phyloP scores from a whole-genome alignment of 23 red algal species.

The Gracilaria gracilis region DNA sequence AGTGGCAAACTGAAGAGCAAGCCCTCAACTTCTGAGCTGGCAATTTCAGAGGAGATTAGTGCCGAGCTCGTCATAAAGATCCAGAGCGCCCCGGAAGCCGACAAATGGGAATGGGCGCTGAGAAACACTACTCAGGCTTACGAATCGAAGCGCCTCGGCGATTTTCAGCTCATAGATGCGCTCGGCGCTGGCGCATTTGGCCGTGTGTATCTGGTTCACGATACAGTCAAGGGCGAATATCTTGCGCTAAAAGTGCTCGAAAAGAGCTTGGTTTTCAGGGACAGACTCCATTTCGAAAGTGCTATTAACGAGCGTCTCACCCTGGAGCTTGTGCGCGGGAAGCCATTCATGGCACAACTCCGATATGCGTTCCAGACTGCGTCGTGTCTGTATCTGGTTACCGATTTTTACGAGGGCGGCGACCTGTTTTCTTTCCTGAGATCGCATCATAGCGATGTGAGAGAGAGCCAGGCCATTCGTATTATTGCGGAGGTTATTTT shows the following conservation, averaged over 20 bases:
- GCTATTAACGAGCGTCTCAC: constrained; percentile 80
- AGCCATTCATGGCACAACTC: constrained; percentile 89
- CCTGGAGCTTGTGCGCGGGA: constrained; percentile 60
- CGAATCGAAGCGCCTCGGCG: constrained; percentile 57
- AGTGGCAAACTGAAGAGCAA: constrained; percentile 16
- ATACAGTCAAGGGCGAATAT: constrained; percentile 71
- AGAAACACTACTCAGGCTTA: constrained; percentile 55
- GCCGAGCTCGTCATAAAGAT: constrained; percentile 62
- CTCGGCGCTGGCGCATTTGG: constrained; percentile 88
- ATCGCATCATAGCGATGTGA: constrained; percentile 55
- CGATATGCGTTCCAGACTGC: constrained; percentile 92
- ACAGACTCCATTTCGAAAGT: constrained; percentile 72
- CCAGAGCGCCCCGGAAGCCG: constrained; percentile 57
- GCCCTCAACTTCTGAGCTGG: constrained; percentile 9
- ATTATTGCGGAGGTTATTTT: constrained; percentile 88
- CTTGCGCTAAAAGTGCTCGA: constrained; percentile 86
- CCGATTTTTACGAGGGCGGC: constrained; percentile 95
- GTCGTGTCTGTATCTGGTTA: constrained; percentile 85
- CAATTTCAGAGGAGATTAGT: constrained; percentile 27
- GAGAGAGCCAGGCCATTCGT: constrained; percentile 71
- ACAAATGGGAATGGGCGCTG: constrained; percentile 69
- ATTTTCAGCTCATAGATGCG: constrained; percentile 67
- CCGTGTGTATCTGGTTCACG: constrained; percentile 78
- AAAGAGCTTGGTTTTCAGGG: constrained; percentile 80
- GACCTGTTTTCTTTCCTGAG: constrained; percentile 86